A percentile compares a stretch with the other conserved stretches of the same genome.
These are phyloP conservation scores for Seminavis robusta DNA, from an alignment of 108 stramenopile genomes.

Conservation along the genomic window DNA sequence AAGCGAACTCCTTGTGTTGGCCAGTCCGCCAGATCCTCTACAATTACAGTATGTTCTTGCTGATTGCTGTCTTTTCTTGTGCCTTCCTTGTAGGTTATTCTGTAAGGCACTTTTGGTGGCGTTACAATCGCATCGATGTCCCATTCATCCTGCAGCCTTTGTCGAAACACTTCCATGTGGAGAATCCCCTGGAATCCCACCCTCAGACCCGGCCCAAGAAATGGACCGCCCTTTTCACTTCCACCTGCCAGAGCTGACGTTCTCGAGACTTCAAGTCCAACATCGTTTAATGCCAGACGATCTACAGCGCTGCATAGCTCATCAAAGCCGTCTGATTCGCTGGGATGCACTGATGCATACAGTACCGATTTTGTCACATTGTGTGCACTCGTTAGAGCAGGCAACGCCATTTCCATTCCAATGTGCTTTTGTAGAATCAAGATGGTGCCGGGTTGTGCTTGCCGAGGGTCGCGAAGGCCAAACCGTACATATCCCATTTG, in stretches of 20 bases:
- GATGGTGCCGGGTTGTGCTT: conserved; percentile 91
- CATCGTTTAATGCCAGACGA: conserved; percentile 90
- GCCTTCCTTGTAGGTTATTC: conserved; percentile 69
- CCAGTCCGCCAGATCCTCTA: conserved; percentile 80
- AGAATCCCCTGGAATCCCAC: conserved; percentile 97
- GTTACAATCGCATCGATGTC: conserved; percentile 95
- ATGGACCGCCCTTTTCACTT: conserved; percentile 65
- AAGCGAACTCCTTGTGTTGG: conserved; percentile 63
- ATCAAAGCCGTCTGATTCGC: conserved; percentile 90
- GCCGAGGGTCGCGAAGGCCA: conserved; percentile 85
- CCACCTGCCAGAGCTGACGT: conserved; percentile 30
- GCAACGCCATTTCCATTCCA: conserved; percentile 42
- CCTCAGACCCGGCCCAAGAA: conserved; percentile 91
- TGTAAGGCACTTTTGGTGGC: conserved; percentile 96
- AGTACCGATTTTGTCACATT: conserved; percentile 72
- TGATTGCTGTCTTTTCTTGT: conserved; percentile 86
- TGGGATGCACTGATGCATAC: conserved; percentile 94
- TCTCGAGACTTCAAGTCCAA: conserved; percentile 74
- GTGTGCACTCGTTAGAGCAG: conserved; percentile 15
- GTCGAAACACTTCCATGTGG: conserved; percentile 97
- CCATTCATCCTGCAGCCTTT: conserved; percentile 94
- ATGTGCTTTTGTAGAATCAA: conserved; percentile 62
- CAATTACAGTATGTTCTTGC: conserved; percentile 64
- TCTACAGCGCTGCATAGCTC: conserved; percentile 88
- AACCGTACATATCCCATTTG: conserved; percentile 95